Base-by-base conservation (phyloP, 169 alveolate species). In the Eimeria brunetti region DNA sequence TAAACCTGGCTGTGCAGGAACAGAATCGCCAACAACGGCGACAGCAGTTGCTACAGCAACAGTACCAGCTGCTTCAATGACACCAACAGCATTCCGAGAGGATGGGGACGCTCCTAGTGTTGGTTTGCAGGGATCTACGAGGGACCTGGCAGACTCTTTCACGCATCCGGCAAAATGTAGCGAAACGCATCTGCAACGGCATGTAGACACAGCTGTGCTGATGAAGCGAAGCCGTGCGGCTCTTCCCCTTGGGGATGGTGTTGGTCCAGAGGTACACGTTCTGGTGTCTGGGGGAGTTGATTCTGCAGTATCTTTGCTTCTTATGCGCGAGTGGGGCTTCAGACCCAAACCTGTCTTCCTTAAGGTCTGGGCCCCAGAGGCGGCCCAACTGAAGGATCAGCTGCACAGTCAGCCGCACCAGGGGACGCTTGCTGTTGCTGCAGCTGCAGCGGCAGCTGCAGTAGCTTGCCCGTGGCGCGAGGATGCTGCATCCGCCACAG, bases 231-330 rank as follows among this genome's bases (percentile, higher is more conserved):
- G 85, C 56, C 94, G 85, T 88, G 69, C 56, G 16, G 67, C 73
- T 20, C 85, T 75, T 60, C 89, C 89, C 24, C 81, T 53, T 58
- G 90, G 69, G 2, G 71, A 38, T 6, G 84, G 90, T 6, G 76
- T 81, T 18, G 84, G 76, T 33, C 64, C 44, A 30, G 96, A 96
- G 92, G 97, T 96, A 4, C 97, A 97, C 33, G 96, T 94, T 41
- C 91, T 97, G 64, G 56, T 97, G 20, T 96, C 97, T 88, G 98
- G 98, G 11, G 98, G 98, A 33, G 98, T 97, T 24, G 98, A 97
- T 78, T 97, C 98, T 24, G 96, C 98, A 16, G 97, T 97, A 33
- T 96, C 97, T 16, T 73, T 96, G 84, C 94, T 97, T 94, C 78
- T 96, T 30, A 81, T 97, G 94, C 96, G 96, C 76, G 90, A 91